These are phyloP conservation scores for Endogone sp. DNA, from an alignment of 192 early-diverging fungal species.

Conservation along the genomic window DNA sequence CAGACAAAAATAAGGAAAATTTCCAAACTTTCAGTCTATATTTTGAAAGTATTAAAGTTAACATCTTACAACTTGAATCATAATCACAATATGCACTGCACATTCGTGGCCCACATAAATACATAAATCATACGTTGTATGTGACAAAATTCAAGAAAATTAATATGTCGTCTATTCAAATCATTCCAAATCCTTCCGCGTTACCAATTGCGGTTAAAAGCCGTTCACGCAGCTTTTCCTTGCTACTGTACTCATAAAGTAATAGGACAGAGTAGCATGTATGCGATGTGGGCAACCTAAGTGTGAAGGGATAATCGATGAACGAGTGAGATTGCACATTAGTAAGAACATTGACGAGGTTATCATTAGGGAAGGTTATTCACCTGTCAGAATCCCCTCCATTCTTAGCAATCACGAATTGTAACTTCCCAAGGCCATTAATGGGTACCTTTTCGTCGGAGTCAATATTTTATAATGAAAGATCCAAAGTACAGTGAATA, in stretches of 20 bases:
- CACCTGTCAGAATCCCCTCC: slow-evolving; percentile 72
- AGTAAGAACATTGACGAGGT: slow-evolving; percentile 1
- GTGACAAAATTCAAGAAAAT: slow-evolving; percentile 9
- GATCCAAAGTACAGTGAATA: too few relatives aligned
- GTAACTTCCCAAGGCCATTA: slow-evolving; percentile 78
- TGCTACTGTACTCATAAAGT: slow-evolving; percentile 74
- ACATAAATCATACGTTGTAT: too few relatives aligned
- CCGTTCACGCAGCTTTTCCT: slow-evolving; percentile 74
- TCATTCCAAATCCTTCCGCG: slow-evolving; percentile 78
- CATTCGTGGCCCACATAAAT: too few relatives aligned
- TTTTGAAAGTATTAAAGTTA: slow-evolving; percentile 1
- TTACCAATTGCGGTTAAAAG: slow-evolving; percentile 78
- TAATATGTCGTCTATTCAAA: slow-evolving; percentile 28
- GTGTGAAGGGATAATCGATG: too few relatives aligned
- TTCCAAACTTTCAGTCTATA: too few relatives aligned
- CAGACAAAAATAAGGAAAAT: too few relatives aligned
- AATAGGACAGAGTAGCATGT: slow-evolving; percentile 92
- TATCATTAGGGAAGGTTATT: neutral
- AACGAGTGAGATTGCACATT: neutral
- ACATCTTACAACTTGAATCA: too few relatives aligned
- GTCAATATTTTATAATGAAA: slow-evolving; percentile 12
- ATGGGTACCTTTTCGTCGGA: too few relatives aligned
- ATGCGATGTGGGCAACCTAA: slow-evolving; percentile 84
- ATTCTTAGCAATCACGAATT: slow-evolving; percentile 86
- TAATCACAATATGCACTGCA: too few relatives aligned